phyloP scores from a whole-genome alignment of 306 rosid species.

The Vigna unguiculata region DNA sequence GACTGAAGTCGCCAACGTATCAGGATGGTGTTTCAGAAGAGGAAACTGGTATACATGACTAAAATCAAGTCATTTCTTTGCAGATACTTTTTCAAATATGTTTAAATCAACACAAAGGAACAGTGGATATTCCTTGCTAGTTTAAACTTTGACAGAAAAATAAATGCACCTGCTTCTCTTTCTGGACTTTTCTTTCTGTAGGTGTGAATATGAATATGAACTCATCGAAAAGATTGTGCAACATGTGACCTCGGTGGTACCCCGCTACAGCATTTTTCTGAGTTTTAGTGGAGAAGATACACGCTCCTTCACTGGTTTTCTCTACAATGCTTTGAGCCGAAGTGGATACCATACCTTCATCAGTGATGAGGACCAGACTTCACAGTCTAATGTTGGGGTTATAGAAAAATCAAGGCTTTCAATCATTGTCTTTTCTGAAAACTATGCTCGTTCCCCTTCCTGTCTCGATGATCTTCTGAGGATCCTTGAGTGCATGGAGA shows the following conservation, averaged over 20 bases:
- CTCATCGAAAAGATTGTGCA: neutral
- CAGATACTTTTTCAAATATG: too few relatives aligned
- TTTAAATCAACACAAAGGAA: too few relatives aligned
- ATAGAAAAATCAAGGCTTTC: constrained; percentile 32
- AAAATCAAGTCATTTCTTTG: too few relatives aligned
- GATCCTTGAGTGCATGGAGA: neutral
- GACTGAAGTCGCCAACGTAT: too few relatives aligned
- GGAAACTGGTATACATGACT: too few relatives aligned
- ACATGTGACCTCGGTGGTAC: neutral
- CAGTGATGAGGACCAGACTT: neutral
- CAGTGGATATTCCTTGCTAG: too few relatives aligned
- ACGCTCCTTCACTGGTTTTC: neutral
- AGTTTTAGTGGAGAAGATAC: constrained; percentile 8
- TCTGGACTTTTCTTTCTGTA: neutral
- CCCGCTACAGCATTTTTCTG: neutral
- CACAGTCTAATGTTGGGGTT: neutral
- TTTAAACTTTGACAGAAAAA: too few relatives aligned
- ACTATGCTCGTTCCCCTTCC: constrained; percentile 6
- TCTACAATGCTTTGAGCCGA: neutral
- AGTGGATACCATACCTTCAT: constrained; percentile 6
- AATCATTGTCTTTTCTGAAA: constrained; percentile 18
- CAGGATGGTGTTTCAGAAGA: too few relatives aligned
- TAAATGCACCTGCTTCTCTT: too few relatives aligned
- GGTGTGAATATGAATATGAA: constrained; percentile 35
- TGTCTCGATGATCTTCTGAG: constrained; percentile 21